Percentiles rank a stretch among this genome's conserved stretches.
phyloP scores from a whole-genome alignment of 2,329 filamentous ascomycete species.

The Phyllosticta citrichinensis region DNA sequence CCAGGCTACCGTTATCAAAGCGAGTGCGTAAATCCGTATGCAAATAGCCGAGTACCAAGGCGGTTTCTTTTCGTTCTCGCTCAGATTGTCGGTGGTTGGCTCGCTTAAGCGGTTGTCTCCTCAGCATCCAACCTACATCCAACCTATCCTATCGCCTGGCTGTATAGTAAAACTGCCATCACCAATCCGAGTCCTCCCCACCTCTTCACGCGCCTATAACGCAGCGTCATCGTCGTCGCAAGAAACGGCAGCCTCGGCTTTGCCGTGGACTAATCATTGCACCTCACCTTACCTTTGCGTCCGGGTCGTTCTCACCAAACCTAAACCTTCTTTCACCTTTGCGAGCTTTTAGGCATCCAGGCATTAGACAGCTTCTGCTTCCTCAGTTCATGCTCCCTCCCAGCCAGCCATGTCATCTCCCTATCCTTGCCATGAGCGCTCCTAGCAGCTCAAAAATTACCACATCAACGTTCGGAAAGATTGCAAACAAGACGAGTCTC shows the following conservation, averaged over 20 bases:
- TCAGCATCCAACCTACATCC: background rate
- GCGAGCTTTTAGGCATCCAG: background rate
- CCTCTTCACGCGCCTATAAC: background rate
- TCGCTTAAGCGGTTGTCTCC: background rate
- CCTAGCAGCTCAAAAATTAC: background rate
- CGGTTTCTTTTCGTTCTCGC: background rate
- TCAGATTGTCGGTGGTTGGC: background rate
- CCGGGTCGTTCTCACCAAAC: background rate
- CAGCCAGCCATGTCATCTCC: background rate
- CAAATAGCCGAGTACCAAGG: background rate
- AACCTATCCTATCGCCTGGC: background rate
- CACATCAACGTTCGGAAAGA: background rate
- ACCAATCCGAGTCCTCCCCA: background rate
- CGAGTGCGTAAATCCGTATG: background rate
- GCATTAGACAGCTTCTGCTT: background rate
- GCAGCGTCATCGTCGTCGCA: background rate
- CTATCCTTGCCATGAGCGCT: background rate
- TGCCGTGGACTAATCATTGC: background rate
- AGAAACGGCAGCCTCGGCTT: background rate
- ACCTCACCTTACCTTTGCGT: background rate
- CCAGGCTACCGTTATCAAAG: background rate
- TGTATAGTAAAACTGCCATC: background rate
- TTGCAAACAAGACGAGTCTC: background rate
- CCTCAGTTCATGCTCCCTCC: background rate
- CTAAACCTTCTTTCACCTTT: background rate